Evolutionary conservation across 768 basidiomycete genomes (phyloP), one percentile per base, ranked within the genome.

Genomic region (Brasilioporus rufonigricans): DNA sequence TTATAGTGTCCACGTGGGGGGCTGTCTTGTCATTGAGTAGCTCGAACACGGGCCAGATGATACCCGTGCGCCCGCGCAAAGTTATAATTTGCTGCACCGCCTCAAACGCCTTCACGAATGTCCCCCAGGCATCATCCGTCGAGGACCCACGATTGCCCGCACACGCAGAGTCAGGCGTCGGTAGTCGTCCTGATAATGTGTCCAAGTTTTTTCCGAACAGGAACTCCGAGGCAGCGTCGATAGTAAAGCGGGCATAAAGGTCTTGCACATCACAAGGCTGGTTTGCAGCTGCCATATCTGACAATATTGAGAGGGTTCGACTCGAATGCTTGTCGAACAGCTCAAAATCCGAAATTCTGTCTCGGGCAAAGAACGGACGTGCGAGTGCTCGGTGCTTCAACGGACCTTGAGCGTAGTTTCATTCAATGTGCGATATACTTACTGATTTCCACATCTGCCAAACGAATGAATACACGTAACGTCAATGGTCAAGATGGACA

Each of bases 351-450:
- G 82, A 78, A 40, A 85, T 80, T 27, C 87, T 80, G 55, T 89
- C 86, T n/a, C 80, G 78, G 14, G 85, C 80, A 63, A 90, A 89
- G 71, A 88, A 90, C 4, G 88, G 88, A 6, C 88, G 81, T 3
- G 87, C 80, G 45, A 80, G 81, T 3, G 77, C 71, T 31, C 88
- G 82, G 57, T 89, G 87, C 85, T 87, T 60, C 8, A 44, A 49
- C 24, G 24, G 26, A 44, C 12, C 39, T 40, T 66, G 46, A 60
- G 55, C n/a, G 48, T 24, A 19, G 53, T 4, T 16, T 19, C 26
- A 19, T 26, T 29, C 5, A 8, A 47, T 3, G 11, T 14, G 38
- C 5, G 38, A 3, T 21, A 23, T n/a, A 46, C 67, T 36, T 44
- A 87, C 86, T 73, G 77, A 80, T 73, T 84, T 86, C 86, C 86